Evolutionary conservation across 2,329 filamentous ascomycete species (phyloP).

Genomic region (Verticillium nubilum): DNA sequence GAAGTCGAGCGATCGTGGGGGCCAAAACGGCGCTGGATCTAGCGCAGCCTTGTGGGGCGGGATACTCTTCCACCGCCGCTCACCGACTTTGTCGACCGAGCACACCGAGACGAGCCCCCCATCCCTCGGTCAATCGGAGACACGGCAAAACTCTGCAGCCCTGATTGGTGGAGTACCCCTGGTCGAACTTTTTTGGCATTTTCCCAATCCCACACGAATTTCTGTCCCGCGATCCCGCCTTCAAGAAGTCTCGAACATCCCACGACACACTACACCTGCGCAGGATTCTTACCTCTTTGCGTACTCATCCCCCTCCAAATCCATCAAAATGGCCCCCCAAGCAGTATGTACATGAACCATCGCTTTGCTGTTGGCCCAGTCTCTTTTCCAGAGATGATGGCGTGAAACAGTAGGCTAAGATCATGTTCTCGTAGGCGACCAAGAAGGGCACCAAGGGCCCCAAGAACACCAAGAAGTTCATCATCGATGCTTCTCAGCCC

Average conservation of each 20-base stretch:
- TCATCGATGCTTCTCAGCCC: constrained; percentile 99
- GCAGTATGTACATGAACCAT: constrained; percentile 75
- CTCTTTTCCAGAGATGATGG: constrained; percentile 42
- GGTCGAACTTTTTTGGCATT: constrained; percentile 1
- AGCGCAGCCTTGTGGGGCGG: background rate
- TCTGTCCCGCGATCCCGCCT: background rate
- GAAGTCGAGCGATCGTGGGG: background rate
- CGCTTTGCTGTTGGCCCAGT: constrained; percentile 91
- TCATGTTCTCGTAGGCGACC: constrained; percentile 42
- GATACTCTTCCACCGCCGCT: background rate
- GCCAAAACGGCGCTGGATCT: background rate
- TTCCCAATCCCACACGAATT: constrained; percentile 2
- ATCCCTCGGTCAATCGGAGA: background rate
- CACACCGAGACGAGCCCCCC: background rate
- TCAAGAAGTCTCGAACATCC: background rate
- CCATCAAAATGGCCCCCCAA: constrained; percentile 72
- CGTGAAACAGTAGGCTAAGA: constrained; percentile 96
- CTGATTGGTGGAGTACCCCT: background rate
- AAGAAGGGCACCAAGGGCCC: constrained; percentile 61
- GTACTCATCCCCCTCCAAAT: constrained; percentile 28
- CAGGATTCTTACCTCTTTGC: constrained; percentile 78
- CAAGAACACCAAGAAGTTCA: constrained; percentile 92
- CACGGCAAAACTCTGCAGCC: background rate
- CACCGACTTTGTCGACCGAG: background rate
- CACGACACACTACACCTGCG: constrained; percentile 39